A percentile compares a stretch with the other conserved stretches of the same genome.
phyloP scores from a whole-genome alignment of 163 green algal genomes.

The Prototheca stagnorum region DNA sequence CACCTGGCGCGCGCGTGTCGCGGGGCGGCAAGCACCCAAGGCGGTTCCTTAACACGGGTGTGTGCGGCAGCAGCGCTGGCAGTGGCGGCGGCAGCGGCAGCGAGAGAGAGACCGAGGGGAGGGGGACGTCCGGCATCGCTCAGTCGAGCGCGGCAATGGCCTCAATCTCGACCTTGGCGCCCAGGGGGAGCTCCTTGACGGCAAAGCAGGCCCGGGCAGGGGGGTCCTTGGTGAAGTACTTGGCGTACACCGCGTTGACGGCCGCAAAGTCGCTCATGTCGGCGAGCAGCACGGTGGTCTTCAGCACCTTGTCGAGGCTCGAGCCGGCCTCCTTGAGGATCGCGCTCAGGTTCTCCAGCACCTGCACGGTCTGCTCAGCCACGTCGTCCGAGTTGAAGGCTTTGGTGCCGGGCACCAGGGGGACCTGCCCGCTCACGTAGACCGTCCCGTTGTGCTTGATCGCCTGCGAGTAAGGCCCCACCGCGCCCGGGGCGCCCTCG shows the following conservation, averaged over 20 bases:
- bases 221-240: conserved; percentile 60
- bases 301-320: conserved; percentile 70
- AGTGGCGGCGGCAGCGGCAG: no score
- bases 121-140: neutral
- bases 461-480: conserved; percentile 92
- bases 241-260: conserved; percentile 81
- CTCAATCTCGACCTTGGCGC: conserved; percentile 76
- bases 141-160: conserved; percentile 22
- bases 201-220: conserved; percentile 73
- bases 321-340: conserved; percentile 75
- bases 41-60: no score
- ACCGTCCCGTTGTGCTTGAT: conserved; percentile 70
- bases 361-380: conserved; percentile 69
- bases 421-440: conserved; percentile 71
- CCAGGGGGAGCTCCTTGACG: conserved; percentile 65
- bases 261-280: conserved; percentile 88
- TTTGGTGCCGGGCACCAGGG: conserved; percentile 46
- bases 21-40: no score
- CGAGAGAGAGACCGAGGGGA: neutral
- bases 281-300: conserved; percentile 64
- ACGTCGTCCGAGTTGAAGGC: conserved; percentile 58
- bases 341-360: conserved; percentile 88
- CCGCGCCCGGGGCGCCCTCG: conserved; percentile 65
- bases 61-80: no score
- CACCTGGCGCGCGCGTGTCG: no score